Evolutionary conservation across 768 basidiomycete genomes (phyloP).

Genomic region (Sporobolomyces phaffii): DNA sequence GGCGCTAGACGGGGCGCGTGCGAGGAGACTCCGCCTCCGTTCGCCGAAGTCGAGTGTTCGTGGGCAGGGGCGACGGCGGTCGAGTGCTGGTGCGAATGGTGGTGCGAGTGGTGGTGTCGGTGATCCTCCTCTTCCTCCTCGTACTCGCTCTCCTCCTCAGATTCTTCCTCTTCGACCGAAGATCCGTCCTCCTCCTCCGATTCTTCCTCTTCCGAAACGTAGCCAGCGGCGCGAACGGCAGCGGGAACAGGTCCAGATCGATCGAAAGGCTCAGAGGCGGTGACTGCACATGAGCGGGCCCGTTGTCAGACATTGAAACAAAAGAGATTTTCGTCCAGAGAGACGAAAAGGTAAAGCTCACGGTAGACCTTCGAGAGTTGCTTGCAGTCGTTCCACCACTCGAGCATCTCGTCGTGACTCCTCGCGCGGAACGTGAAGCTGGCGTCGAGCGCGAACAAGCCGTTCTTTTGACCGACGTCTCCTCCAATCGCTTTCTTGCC

Average conservation of each 20-base stretch:
- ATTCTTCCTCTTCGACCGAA: slow-evolving; percentile 57
- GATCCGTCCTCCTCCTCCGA: slow-evolving; percentile 49
- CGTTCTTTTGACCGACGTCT: slow-evolving; percentile 51
- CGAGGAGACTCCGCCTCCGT: not conserved
- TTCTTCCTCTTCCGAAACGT: slow-evolving; percentile 70
- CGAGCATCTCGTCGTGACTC: slow-evolving; percentile 95
- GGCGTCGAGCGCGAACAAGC: slow-evolving; percentile 43
- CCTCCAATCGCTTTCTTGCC: slow-evolving; percentile 60
- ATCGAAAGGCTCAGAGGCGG: slow-evolving; percentile 89
- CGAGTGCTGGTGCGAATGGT: not conserved
- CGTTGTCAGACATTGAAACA: slow-evolving; percentile 48
- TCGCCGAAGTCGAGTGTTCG: not conserved
- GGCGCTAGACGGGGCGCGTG: slow-evolving; percentile 21
- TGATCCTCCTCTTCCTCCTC: slow-evolving; percentile 38
- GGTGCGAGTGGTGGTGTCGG: slow-evolving; percentile 22
- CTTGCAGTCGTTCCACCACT: slow-evolving; percentile 96
- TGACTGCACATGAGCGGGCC: slow-evolving; percentile 58
- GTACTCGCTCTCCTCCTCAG: slow-evolving; percentile 52
- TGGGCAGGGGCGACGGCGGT: slow-evolving; percentile 1
- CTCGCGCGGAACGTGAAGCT: slow-evolving; percentile 87
- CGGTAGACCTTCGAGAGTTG: slow-evolving; percentile 45
- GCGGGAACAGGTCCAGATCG: slow-evolving; percentile 85
- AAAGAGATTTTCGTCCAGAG: no score
- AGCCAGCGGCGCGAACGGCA: slow-evolving; percentile 82
- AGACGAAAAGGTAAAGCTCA: slow-evolving; percentile 7